Base-by-base conservation (phyloP, 345 rosid genomes). In the Corchorus olitorius region DNA sequence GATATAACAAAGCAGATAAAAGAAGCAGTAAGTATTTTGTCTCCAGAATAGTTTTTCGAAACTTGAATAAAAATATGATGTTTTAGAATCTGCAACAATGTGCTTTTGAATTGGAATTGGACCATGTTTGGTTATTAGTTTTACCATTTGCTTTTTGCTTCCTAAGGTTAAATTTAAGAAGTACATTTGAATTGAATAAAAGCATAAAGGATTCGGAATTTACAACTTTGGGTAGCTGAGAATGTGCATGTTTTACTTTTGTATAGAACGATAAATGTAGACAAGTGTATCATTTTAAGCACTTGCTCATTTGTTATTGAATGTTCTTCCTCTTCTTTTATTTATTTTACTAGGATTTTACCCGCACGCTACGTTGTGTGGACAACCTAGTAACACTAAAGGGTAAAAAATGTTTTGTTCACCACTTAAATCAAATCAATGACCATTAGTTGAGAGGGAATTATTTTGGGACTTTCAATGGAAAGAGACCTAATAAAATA, bases 1-100 rank as follows among this genome's bases (percentile, higher is more conserved):
- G 88, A 83, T 78, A 84, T 91, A 63, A 89, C 93, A 9, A 87
- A 82, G 81, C 88, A 88, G 82, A 87, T 91, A 77, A 88, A 86
- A 74, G 86, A 84, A 72, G 88, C 89, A 43, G 96, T 91, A 78
- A 86, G 96, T 83, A 73, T 41, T 16, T 20, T 39, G 5, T 6
- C 27, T 53, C 10, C 63, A 54, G 27, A 27, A 27, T 27, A 27
- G 1, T 27, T 27, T 27, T 27, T 27, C 1, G 27, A 27, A 27
- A 27, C 27, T 27, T 27, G 27, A 27, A 27, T 27, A 27, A 27
- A 27, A 27, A 27, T n/a, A 19, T 53, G 74, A 1, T 70, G 5
- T 70, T 70, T 53, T 22, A 34, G 74, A 52, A 70, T 35, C 27
- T 35, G 56, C 6, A 14, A 3, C 33, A 17, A 70, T 70, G 52